These are phyloP conservation scores for Neurospora sp. DNA, from an alignment of 495 filamentous ascomycete genomes.

Conservation along the genomic window DNA sequence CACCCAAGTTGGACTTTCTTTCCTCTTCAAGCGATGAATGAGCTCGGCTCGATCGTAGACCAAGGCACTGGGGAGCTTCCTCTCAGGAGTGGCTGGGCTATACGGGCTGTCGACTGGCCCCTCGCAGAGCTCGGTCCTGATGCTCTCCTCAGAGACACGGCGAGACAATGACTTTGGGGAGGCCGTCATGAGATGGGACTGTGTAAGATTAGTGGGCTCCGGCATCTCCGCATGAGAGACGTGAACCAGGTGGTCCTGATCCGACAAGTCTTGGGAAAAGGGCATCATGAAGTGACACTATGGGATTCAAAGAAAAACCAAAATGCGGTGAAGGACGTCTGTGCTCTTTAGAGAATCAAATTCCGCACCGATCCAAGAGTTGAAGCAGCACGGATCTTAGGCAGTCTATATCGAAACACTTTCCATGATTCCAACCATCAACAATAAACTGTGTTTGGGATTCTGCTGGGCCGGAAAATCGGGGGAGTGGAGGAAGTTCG, in stretches of 20 bases:
- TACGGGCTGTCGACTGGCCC: conserved; percentile 38
- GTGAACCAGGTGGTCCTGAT: conserved; percentile 11
- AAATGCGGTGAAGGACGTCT: background rate
- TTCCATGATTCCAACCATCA: background rate
- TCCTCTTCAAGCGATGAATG: conserved; percentile 75
- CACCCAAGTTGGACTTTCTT: conserved; percentile 67
- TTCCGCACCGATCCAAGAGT: background rate
- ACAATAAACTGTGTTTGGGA: background rate
- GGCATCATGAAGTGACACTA: conserved; percentile 38
- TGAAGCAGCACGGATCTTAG: background rate
- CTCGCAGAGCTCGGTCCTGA: conserved; percentile 47
- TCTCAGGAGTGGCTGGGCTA: conserved; percentile 21
- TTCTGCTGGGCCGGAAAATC: background rate
- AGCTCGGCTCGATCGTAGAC: conserved; percentile 60
- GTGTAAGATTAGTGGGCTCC: conserved; percentile 9
- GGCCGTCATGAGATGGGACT: conserved; percentile 6
- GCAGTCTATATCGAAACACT: background rate
- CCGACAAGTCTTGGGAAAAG: conserved; percentile 43
- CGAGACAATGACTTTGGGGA: conserved; percentile 13
- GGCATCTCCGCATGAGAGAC: background rate
- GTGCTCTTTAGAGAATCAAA: background rate
- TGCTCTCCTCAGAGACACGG: conserved; percentile 40
- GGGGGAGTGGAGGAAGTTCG: background rate
- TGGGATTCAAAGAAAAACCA: background rate
- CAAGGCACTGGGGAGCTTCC: conserved; percentile 10